Evolutionary conservation across 2,329 filamentous ascomycete genomes (phyloP), one percentile per base, ranked within the genome.

Genomic region (Sodiomyces alkalinus): DNA sequence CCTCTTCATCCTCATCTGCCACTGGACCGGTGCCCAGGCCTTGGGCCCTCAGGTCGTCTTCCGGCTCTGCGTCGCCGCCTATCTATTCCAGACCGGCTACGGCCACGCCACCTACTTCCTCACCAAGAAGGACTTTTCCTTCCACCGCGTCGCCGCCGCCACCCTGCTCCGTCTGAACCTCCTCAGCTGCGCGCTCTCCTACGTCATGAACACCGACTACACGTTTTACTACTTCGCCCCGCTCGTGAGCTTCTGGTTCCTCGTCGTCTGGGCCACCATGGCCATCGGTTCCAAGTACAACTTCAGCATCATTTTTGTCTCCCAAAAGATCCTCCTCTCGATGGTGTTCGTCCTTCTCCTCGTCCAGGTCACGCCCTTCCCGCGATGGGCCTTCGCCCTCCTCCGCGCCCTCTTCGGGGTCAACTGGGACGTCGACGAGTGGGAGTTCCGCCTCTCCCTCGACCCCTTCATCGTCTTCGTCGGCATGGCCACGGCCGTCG

Each of bases 31-130:
- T 15, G 63, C 59, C 17, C 52, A 53, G 33, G 41, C 49, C 4
- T 45, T 68, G 4, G 58, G 58, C 42, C 55, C 69, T 12, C 69
- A 72, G 47, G 56, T 67, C 38, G 47, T 67, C 29, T 49, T 68
- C 7, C 60, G 67, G 11, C 42, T 74, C 4, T 49, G 65, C 16
- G 55, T 72, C 5, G 60, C 68, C 2, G 54, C 59, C 3, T 76
- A 74, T 41, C 54, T 77, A 16, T 75, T 76, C 43, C 55, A 75
- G 36, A 70, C 64, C 7, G 64, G 64, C 5, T 76, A 67, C 37
- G 69, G 69, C 1, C 71, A 77, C 40, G 61, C 70, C 1, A 47
- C 62, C 5, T 74, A 67, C 42, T 66, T 76, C 33, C 45, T 73
- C 7, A 51, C 51, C 28, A 69, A 56, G 31, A 52, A 52, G 17